phyloP scores from a whole-genome alignment of 2,329 filamentous ascomycete species.

The Xylariales sp. region DNA sequence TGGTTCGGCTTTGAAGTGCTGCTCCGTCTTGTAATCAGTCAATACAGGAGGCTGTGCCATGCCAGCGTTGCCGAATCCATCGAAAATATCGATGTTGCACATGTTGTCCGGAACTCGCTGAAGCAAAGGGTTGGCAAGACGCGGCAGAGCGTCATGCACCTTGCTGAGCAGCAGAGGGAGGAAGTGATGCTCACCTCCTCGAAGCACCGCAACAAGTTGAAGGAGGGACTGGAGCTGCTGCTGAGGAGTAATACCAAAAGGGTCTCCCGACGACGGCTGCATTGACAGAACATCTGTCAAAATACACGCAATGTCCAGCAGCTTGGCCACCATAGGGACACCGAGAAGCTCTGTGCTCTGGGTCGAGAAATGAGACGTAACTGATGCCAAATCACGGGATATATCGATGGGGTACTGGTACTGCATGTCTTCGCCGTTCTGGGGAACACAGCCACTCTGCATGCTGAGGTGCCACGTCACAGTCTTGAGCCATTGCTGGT shows the following conservation, averaged over 20 bases:
- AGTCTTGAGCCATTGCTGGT: slow-evolving; percentile 62
- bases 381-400: slow-evolving; percentile 57
- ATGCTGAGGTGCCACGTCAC: slow-evolving; percentile 59
- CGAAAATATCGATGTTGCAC: slow-evolving; percentile 56
- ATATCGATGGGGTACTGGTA: slow-evolving; percentile 62
- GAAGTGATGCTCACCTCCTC: slow-evolving; percentile 72
- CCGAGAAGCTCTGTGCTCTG: slow-evolving; percentile 71
- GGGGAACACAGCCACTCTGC: slow-evolving; percentile 48
- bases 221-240: slow-evolving; percentile 70
- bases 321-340: slow-evolving; percentile 73
- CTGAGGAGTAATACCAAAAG: slow-evolving; percentile 62
- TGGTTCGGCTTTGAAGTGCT: slow-evolving; percentile 25
- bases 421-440: slow-evolving; percentile 47
- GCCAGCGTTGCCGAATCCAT: slow-evolving; percentile 59
- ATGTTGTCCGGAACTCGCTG: slow-evolving; percentile 53
- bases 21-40: slow-evolving; percentile 41
- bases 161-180: slow-evolving; percentile 73
- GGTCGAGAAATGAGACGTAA: slow-evolving; percentile 68
- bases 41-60: slow-evolving; percentile 51
- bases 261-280: slow-evolving; percentile 54
- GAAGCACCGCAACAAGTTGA: slow-evolving; percentile 62
- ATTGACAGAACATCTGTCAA: slow-evolving; percentile 69
- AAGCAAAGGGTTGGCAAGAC: slow-evolving; percentile 55
- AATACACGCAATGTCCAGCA: slow-evolving; percentile 71
- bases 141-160: slow-evolving; percentile 66